Evolutionary conservation across 148 eudicot genomes (phyloP), one percentile per base, ranked within the genome.

Genomic region (Chenopodium formosanum): DNA sequence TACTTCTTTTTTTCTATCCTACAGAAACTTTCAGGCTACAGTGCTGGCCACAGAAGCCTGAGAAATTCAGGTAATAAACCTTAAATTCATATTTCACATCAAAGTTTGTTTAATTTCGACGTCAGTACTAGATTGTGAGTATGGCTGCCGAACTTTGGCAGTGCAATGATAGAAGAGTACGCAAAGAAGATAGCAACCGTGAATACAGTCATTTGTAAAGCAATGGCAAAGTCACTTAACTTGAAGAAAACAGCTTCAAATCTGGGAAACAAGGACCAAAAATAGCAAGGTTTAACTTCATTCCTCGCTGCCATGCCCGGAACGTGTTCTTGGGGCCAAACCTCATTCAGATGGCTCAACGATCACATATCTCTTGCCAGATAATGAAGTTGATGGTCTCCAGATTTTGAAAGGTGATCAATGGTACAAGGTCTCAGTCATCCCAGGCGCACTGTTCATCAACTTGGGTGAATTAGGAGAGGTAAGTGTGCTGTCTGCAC

Each of bases 41-140:
- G 48, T 77, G 81, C 60, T 92, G 96, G 93, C 97, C 97, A 34
- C 77, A 85, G 46, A 87, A 86, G 58, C 98, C 97, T 10, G 72
- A 80, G 5, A 81, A 67, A 14, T 88, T 92, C 71, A 88, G 93
- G 94, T 11, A 89, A 84, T 11, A 89, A 84, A 23, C 12, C 19
- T 6, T 20, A 40, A 69, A 31, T 12, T 34, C 48, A 20, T 25
- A 37, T 0, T 37, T 37, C 44, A 37, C 6, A 37, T 37, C 44
- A 5, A 37, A 37, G 44, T 37, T 37, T 37, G 44, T 37, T 37
- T 37, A 5, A 0, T 37, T 37, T 5, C 44, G 44, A 37, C 44
- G 7, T 37, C 44, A 37, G 44, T 37, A 37, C 44, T 37, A 37
- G 44, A 37, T 37, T 37, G 44, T 37, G 44, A 37, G 44, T 37